Evolutionary conservation across 257 asterid species (phyloP), one percentile per base, ranked within the genome.

Genomic region (Eustoma russellianum): DNA sequence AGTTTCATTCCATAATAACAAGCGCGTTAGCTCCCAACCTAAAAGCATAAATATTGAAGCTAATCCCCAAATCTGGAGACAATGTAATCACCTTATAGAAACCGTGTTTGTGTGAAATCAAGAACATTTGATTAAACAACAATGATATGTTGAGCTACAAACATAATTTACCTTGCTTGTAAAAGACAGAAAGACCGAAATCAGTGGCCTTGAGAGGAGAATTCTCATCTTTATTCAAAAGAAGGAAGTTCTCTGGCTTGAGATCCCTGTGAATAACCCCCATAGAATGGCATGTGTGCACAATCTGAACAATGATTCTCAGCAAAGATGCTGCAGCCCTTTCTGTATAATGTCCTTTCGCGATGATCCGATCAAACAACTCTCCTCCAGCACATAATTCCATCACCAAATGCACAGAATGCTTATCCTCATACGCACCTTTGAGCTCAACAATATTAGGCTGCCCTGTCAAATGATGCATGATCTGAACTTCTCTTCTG

Each of bases 351-450:
- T 89, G 90, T 1, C 97, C 97, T 71, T 70, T 79, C 7, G 97
- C 78, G 7, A 89, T 89, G 19, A 89, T 89, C 19, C 97, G 77
- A 65, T 89, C 97, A 63, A 89, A 89, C 7, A 89, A 87, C 81
- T 89, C 97, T 14, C 97, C 97, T 9, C 97, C 97, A 12, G 87
- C 95, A 57, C 97, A 89, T 15, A 89, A 66, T 76, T 89, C 95
- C 94, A 89, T 79, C 53, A 89, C 94, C 64, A 89, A 54, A 51
- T 88, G 91, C 52, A 88, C 95, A 3, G 88, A 78, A 45, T 88
- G 91, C 75, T 88, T 88, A 64, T 88, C 97, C 67, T 88, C 97
- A 55, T 69, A 88, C 0, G 94, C 95, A 17, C 97, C 97, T 70
- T 79, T 85, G 9, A 85, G 74, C 66, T 83, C 87, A 13, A 88